Percentiles rank a stretch among this genome's conserved stretches.
Evolutionary conservation across 495 filamentous ascomycete species (phyloP).

Genomic region (Podospora tetraspora): DNA sequence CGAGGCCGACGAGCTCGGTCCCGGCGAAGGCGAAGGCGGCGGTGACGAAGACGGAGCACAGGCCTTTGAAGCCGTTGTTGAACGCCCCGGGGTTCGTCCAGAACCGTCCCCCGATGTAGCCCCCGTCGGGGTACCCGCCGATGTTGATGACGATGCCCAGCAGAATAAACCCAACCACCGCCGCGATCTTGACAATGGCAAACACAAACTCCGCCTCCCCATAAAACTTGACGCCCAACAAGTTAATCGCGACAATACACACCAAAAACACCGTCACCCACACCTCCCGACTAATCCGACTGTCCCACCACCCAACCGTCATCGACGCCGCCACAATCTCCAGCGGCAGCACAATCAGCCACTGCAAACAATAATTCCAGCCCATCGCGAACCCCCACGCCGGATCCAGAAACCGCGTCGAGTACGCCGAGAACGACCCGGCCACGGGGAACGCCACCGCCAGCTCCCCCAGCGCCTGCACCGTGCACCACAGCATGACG

Average conservation of each 20-base stretch:
- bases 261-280: constrained; percentile 83
- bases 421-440: constrained; percentile 89
- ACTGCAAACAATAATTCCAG: constrained; percentile 96
- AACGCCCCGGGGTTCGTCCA: constrained; percentile 88
- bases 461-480: constrained; percentile 88
- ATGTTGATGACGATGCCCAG: constrained; percentile 74
- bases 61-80: constrained; percentile 86
- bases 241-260: constrained; percentile 70
- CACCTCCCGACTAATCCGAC: constrained; percentile 59
- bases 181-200: constrained; percentile 77
- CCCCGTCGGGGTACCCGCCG: constrained; percentile 67
- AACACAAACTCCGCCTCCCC: constrained; percentile 91
- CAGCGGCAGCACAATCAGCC: constrained; percentile 81
- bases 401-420: constrained; percentile 86
- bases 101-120: constrained; percentile 78
- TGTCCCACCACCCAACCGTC: constrained; percentile 81
- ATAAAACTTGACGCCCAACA: constrained; percentile 82
- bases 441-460: constrained; percentile 87
- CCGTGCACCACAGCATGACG: constrained; percentile 84
- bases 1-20: constrained; percentile 89
- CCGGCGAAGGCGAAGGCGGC: constrained; percentile 90
- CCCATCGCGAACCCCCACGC: constrained; percentile 99
- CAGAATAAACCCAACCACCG: constrained; percentile 82
- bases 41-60: constrained; percentile 90
- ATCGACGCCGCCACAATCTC: constrained; percentile 90